Percentiles rank a stretch among this genome's conserved stretches.
Conservation (phyloP, 129 eudicot species). For the Sambucus nigra region DNA sequence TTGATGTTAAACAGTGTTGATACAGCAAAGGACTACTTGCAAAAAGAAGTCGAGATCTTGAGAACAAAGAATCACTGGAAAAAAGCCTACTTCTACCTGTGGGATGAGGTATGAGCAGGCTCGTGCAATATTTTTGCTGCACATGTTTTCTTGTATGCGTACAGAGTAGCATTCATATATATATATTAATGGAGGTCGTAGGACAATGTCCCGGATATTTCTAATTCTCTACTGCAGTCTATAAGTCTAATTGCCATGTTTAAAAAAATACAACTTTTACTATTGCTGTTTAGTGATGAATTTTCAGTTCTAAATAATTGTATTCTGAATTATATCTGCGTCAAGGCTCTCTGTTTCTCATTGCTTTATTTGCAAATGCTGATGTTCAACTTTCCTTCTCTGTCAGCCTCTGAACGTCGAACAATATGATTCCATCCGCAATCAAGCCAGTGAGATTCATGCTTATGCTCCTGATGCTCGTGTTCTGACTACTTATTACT, state of each 20-base stretch:
- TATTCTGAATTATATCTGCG: neutral
- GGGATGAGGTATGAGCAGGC: constrained; percentile 80
- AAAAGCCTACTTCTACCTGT: constrained; percentile 92
- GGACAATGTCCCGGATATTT: neutral
- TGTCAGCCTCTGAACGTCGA: constrained; percentile 83
- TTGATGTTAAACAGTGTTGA: constrained; percentile 61
- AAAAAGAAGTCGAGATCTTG: constrained; percentile 77
- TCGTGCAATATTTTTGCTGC: neutral
- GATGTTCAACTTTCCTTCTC: constrained; percentile 10
- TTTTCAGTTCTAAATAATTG: neutral
- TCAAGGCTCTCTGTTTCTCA: neutral
- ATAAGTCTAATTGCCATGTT: neutral
- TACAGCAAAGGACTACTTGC: constrained; percentile 57
- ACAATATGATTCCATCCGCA: constrained; percentile 73
- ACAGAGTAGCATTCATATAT: neutral
- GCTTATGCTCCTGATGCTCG: constrained; percentile 97
- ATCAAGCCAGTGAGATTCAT: constrained; percentile 86
- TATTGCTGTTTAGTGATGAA: neutral
- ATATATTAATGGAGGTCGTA: neutral
- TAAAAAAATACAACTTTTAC: neutral
- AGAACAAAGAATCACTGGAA: constrained; percentile 85
- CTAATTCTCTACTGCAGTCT: neutral
- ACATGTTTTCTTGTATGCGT: neutral
- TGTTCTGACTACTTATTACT: constrained; percentile 85
- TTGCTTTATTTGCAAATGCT: constrained; percentile 8